These are phyloP conservation scores for Hippophae tibetana DNA, from an alignment of 306 rosid species.

Conservation along the genomic window DNA sequence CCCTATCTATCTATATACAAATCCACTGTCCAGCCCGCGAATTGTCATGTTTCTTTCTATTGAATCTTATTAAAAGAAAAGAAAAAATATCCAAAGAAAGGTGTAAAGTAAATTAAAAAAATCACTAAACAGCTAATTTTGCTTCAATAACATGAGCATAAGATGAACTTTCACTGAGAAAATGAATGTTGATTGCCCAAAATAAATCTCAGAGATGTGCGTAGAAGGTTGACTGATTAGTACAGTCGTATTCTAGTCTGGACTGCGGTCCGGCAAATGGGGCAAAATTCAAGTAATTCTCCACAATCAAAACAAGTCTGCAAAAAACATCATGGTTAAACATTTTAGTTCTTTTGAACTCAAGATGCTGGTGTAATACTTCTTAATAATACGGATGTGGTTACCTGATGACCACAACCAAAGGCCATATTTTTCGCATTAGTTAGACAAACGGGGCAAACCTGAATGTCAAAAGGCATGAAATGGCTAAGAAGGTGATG, in stretches of 20 bases:
- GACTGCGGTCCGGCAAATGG: constrained; percentile 64
- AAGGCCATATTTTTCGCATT: constrained; percentile 73
- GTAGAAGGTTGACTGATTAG: constrained; percentile 14
- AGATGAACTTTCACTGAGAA: background rate
- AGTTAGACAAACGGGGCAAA: constrained; percentile 68
- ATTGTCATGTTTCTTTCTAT: no score
- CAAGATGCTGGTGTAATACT: constrained; percentile 7
- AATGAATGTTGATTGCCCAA: background rate
- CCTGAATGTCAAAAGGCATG: constrained; percentile 29
- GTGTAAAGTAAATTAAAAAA: no score
- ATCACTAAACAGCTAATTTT: background rate
- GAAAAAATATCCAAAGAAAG: no score
- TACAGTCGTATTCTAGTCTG: constrained; percentile 62
- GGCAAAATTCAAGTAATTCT: constrained; percentile 57
- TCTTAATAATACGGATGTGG: background rate
- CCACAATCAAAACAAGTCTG: constrained; percentile 86
- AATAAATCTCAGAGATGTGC: background rate
- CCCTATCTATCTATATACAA: no score
- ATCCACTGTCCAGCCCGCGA: no score
- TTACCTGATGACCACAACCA: constrained; percentile 92
- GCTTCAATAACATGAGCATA: constrained; percentile 3
- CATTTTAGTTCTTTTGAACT: background rate
- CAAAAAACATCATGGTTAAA: background rate
- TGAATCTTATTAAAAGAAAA: no score
- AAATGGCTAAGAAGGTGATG: constrained; percentile 1